Evolutionary conservation across 2,329 filamentous ascomycete genomes (phyloP), one percentile per base, ranked within the genome.

Genomic region (Pseudogymnoascus sp.): DNA sequence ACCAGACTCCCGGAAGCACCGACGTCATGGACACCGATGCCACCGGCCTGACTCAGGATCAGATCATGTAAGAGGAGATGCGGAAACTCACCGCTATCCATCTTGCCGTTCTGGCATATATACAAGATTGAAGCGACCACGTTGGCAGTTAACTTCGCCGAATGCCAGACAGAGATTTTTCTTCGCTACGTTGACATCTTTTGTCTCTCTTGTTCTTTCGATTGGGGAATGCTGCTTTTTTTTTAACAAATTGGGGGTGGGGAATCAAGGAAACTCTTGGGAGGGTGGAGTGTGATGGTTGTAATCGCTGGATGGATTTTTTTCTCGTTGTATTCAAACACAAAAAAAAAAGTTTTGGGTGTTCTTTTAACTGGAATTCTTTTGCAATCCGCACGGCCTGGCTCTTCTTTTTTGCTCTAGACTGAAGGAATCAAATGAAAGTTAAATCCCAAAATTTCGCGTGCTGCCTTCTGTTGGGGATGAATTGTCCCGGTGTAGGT

Each of bases 31-130:
- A 97, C 69, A 90, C 88, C 35, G 87, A 91, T 66, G 85, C 90
- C 67, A 85, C 82, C 60, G 89, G 88, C 65, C 78, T 96, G 73
- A 96, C 92, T n/a, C 95, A 97, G 77, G 93, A 97, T 74, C 93
- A 97, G 80, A 97, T 97, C 78, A 96, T 97, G 93, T 97, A 79
- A 66, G 35, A 26, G 26, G 38, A 44, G n/a, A 17, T 17, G 62
- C 35, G 46, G 46, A 7, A 17, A 53, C 17, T 31, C 23, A 11
- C 26, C 46, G 46, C 26, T 31, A 29, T 53, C 15, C 4, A 17
- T 53, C 46, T 53, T 53, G 7, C 15, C 23, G 9, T 29, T 53
- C 46, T 53, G 46, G 26, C 23, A 17, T 53, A 33, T 53, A 53
- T 53, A 53, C 46, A 53, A 31, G 46, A 31, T 31, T 7, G 46